These are phyloP conservation scores for Colletotrichum sp. DNA, from an alignment of 2,329 filamentous ascomycete species.

Conservation along the genomic window DNA sequence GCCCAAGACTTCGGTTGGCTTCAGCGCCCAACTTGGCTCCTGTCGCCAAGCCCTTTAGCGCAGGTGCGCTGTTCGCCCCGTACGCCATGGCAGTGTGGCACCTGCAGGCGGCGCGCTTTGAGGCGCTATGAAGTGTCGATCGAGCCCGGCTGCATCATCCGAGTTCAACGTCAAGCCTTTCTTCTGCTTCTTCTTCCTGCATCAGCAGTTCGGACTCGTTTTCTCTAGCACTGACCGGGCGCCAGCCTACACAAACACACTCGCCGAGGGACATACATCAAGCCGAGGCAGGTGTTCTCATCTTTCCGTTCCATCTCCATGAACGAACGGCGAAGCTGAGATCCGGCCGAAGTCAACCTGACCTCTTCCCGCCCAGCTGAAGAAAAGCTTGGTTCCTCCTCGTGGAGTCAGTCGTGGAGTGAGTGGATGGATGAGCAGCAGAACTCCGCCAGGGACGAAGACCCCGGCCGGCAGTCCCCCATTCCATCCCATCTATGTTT, in stretches of 20 bases:
- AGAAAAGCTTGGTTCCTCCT: neutral
- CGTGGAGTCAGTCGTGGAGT: neutral
- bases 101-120: neutral
- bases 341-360: neutral
- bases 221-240: neutral
- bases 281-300: neutral
- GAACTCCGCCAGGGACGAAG: neutral
- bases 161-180: neutral
- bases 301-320: neutral
- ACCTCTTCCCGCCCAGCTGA: neutral
- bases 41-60: slow-evolving; percentile 12
- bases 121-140: slow-evolving; percentile 11
- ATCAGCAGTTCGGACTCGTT: neutral
- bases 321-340: neutral
- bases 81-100: neutral
- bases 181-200: neutral
- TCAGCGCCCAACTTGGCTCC: slow-evolving; percentile 1
- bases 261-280: neutral
- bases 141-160: slow-evolving; percentile 7
- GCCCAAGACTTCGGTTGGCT: neutral
- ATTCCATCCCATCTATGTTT: slow-evolving; percentile 12
- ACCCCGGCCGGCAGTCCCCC: neutral
- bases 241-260: neutral
- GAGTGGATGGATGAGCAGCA: neutral
- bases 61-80: neutral